Percentiles rank a stretch among this genome's conserved stretches.
These are phyloP conservation scores for Vitis hybrid DNA, from an alignment of 177 flowering plant species.

Conservation along the genomic window DNA sequence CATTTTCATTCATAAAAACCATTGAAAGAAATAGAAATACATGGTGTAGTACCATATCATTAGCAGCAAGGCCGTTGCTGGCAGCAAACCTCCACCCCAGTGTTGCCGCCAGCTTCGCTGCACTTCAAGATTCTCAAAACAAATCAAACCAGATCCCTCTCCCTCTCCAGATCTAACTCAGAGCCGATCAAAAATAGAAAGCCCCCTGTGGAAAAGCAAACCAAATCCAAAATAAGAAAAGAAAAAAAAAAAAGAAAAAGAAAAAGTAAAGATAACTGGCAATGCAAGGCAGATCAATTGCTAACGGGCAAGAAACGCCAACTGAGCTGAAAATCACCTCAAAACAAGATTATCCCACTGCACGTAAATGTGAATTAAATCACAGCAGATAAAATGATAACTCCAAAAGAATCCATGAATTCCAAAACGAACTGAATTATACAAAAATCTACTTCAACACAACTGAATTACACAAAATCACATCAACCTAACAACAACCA, in stretches of 20 bases:
- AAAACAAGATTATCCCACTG: too few species aligned
- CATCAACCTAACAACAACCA: too few species aligned
- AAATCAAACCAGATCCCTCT: slow-evolving; percentile 19
- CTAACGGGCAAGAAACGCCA: too few species aligned
- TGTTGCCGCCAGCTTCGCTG: slow-evolving; percentile 73
- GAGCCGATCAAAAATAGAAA: slow-evolving; percentile 24
- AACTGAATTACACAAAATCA: too few species aligned
- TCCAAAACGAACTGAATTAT: too few species aligned
- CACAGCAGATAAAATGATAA: too few species aligned
- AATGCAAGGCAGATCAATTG: too few species aligned
- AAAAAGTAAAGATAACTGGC: too few species aligned
- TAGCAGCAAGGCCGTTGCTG: slow-evolving; percentile 62
- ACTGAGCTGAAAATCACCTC: too few species aligned
- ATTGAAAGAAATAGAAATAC: not conserved
- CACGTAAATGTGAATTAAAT: too few species aligned
- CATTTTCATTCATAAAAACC: not conserved
- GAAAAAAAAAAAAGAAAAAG: not conserved
- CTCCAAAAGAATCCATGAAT: too few species aligned
- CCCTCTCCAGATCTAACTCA: slow-evolving; percentile 39
- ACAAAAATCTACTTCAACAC: too few species aligned
- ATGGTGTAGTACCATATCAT: slow-evolving; percentile 56
- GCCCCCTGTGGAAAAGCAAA: slow-evolving; percentile 25
- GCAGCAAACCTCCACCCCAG: slow-evolving; percentile 62
- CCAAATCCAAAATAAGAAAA: not conserved
- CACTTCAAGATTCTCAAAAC: slow-evolving; percentile 16